Evolutionary conservation across 1,284 basidiomycete species (phyloP).

Genomic region (Inonotus obliquus): DNA sequence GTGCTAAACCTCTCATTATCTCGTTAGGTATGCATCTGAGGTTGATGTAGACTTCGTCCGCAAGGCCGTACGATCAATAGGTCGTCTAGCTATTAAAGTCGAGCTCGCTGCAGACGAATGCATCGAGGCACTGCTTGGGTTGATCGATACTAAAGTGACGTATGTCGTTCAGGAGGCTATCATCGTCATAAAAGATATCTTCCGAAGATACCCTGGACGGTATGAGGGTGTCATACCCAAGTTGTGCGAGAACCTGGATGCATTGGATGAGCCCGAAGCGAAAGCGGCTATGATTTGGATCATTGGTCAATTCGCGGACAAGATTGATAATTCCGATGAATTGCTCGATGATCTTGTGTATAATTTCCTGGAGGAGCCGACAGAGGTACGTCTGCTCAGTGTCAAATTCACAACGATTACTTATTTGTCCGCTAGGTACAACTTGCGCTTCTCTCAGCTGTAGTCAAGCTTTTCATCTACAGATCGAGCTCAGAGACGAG

Average conservation of each 20-base stretch:
- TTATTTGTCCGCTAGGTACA: slow-evolving; percentile 64
- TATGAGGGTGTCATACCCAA: slow-evolving; percentile 95
- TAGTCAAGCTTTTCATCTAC: slow-evolving; percentile 96
- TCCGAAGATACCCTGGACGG: slow-evolving; percentile 93
- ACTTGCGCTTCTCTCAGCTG: slow-evolving; percentile 89
- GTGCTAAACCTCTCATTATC: slow-evolving; percentile 16
- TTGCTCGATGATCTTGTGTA: slow-evolving; percentile 90
- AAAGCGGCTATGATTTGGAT: slow-evolving; percentile 99
- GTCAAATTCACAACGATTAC: background rate
- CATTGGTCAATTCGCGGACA: slow-evolving; percentile 93
- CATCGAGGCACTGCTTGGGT: slow-evolving; percentile 80
- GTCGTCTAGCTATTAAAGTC: slow-evolving; percentile 96
- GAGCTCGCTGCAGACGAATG: slow-evolving; percentile 85
- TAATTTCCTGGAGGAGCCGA: slow-evolving; percentile 90
- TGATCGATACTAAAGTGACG: slow-evolving; percentile 91
- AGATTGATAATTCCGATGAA: slow-evolving; percentile 95
- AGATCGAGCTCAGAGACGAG: slow-evolving; percentile 80
- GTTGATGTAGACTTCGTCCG: slow-evolving; percentile 98
- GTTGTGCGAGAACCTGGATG: slow-evolving; percentile 89
- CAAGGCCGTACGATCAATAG: slow-evolving; percentile 95
- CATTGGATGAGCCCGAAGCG: slow-evolving; percentile 92
- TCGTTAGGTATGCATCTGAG: slow-evolving; percentile 87
- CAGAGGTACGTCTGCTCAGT: slow-evolving; percentile 58
- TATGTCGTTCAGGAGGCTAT: slow-evolving; percentile 98
- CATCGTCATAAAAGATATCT: slow-evolving; percentile 98